phyloP scores from a whole-genome alignment of 2,329 filamentous ascomycete species.

The Paraphaeosphaeria sporulosa region DNA sequence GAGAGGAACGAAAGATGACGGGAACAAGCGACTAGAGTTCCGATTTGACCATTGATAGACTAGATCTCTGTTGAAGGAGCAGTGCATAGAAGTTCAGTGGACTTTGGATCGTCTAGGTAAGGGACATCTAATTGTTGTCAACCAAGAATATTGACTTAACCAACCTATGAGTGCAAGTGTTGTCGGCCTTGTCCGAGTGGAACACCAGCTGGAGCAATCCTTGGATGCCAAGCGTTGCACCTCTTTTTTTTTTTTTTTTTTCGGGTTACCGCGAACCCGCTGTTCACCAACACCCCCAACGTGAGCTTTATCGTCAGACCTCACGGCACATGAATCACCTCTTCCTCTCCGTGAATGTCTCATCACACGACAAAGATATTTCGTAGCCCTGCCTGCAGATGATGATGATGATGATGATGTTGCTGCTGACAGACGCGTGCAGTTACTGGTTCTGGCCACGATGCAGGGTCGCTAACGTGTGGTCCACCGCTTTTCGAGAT shows the following conservation, averaged over 20 bases:
- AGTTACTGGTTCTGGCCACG: neutral
- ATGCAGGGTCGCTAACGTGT: neutral
- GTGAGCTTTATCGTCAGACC: neutral
- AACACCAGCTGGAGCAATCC: neutral
- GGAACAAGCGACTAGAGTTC: constrained; percentile 39
- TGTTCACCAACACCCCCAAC: neutral
- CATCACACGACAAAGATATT: neutral
- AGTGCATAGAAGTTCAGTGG: neutral
- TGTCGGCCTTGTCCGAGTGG: neutral
- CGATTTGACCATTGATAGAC: constrained; percentile 17
- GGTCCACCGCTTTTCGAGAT: constrained; percentile 16
- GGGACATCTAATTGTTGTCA: too few species aligned
- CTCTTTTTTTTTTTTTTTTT: neutral
- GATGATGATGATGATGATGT: neutral
- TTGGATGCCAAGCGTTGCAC: neutral
- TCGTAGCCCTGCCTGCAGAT: constrained; percentile 2
- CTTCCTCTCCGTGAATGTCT: neutral
- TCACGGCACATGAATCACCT: neutral
- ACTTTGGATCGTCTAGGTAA: too few species aligned
- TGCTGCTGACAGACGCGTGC: neutral
- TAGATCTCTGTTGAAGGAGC: neutral
- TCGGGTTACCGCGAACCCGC: neutral
- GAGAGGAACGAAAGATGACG: constrained; percentile 44
- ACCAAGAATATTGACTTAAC: too few species aligned
- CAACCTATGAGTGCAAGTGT: too few species aligned